Evolutionary conservation across 2,329 filamentous ascomycete species (phyloP).

Genomic region (Alternaria sp.): DNA sequence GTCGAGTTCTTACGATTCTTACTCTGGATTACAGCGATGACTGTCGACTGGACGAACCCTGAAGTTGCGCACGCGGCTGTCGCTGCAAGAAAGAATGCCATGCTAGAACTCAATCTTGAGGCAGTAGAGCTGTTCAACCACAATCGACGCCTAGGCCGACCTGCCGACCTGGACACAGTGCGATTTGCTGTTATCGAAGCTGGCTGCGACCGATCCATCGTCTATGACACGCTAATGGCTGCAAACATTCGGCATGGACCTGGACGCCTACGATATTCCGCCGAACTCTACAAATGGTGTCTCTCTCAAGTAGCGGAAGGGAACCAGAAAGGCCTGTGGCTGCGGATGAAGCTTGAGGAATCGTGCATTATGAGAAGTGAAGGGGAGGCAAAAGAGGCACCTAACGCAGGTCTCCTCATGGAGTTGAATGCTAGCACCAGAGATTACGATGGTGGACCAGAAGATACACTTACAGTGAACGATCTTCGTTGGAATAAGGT

Average conservation of each 20-base stretch:
- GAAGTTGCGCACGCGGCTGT: constrained; percentile 13
- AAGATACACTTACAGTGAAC: constrained; percentile 25
- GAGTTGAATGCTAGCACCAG: constrained; percentile 18
- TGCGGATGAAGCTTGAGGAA: constrained; percentile 32
- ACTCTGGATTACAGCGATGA: constrained; percentile 40
- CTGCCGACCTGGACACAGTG: constrained; percentile 28
- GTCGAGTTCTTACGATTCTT: constrained; percentile 41
- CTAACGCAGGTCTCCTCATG: background rate
- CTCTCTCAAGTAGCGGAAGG: constrained; percentile 20
- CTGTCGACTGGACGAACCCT: constrained; percentile 36
- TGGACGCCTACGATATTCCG: constrained; percentile 17
- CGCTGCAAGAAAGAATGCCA: constrained; percentile 32
- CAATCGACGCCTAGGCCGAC: constrained; percentile 38
- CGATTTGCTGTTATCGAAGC: constrained; percentile 38
- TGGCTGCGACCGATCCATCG: constrained; percentile 39
- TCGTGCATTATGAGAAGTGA: constrained; percentile 5
- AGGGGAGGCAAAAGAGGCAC: no score
- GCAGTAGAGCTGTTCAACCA: constrained; percentile 45
- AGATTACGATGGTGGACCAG: constrained; percentile 25
- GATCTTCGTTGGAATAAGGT: constrained; percentile 39
- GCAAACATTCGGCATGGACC: constrained; percentile 23
- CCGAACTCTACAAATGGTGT: constrained; percentile 37
- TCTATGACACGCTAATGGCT: constrained; percentile 37
- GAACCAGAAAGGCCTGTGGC: constrained; percentile 36
- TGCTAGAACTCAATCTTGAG: constrained; percentile 36